Conservation (phyloP, 2,329 filamentous ascomycete genomes). For the Gliomastix tumulicola region DNA sequence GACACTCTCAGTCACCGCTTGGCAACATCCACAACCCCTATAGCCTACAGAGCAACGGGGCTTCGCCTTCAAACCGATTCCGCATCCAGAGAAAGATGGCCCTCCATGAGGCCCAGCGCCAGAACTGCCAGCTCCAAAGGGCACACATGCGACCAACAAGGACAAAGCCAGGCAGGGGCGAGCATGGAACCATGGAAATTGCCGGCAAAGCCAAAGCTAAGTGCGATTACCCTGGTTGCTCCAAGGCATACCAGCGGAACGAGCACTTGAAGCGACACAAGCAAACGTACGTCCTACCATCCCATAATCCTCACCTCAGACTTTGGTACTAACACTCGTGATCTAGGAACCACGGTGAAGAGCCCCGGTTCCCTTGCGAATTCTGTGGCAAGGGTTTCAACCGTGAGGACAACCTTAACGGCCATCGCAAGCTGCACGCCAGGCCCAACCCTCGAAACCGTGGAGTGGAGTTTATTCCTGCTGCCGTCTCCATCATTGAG, state of each 20-base stretch:
- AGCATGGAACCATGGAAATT: constrained; percentile 22
- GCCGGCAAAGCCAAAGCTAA: constrained; percentile 32
- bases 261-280: constrained; percentile 51
- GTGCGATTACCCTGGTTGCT: constrained; percentile 38
- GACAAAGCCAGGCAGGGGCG: constrained; percentile 19
- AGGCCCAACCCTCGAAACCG: constrained; percentile 29
- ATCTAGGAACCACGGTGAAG: constrained; percentile 26
- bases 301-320: no score
- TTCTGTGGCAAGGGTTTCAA: constrained; percentile 35
- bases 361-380: constrained; percentile 29
- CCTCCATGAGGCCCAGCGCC: constrained; percentile 34
- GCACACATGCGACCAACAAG: constrained; percentile 25
- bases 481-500: constrained; percentile 29
- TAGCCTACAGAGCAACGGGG: constrained; percentile 6
- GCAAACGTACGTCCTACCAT: no score
- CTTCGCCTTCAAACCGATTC: constrained; percentile 21
- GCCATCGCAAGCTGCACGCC: constrained; percentile 32
- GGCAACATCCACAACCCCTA: constrained; percentile 20
- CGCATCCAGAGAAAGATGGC: constrained; percentile 30
- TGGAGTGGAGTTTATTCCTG: constrained; percentile 30
- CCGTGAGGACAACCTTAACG: constrained; percentile 32
- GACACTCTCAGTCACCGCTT: constrained; percentile 25
- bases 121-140: constrained; percentile 34
- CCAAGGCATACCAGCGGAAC: constrained; percentile 41
- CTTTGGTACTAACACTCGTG: constrained; percentile 3